Evolutionary conservation across 2,329 filamentous ascomycete genomes (phyloP), one percentile per base, ranked within the genome.

Genomic region (Neofusicoccum sp.): DNA sequence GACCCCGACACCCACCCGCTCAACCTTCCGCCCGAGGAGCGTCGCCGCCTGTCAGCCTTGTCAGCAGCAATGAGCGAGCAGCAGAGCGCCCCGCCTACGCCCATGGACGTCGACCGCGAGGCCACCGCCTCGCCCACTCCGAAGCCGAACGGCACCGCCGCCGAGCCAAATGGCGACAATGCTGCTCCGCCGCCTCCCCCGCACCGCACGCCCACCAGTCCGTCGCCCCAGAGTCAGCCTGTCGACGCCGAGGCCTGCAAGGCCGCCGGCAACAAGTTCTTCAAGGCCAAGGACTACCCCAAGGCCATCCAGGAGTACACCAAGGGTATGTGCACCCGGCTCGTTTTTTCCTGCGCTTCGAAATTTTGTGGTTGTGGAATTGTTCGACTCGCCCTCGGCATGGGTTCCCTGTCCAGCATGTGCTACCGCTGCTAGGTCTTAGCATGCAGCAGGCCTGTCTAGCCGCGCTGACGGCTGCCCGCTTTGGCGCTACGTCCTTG

Each of bases 211-310:
- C 78, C 78, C 9, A 78, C 82, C 47, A 84, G 78, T 70, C 79
- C 82, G 16, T 79, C 80, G 54, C 77, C 80, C 39, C 76, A 77
- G 66, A 22, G 22, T 22, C 22, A 22, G 75, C 73, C 67, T 66
- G 90, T 94, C 61, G 92, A 97, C 74, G 92, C 94, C 31, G 95
- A 99, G 79, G 84, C 87, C 11, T 97, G 89, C 85, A 99, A 99
- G 83, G 87, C 91, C 70, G 87, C 91, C 2, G 95, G 95, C 64
- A 99, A 99, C 81, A 95, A 95, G 73, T 94, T 92, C 74, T 99
- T 97, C 85, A 98, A 97, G 82, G 91, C 93, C 67, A 92, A 90
- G 75, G 91, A 97, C 73, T 99, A 94, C 77, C 80, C 84, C 65
- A 89, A 90, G 74, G 94, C 95, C 29, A 93, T 98, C 75, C 86